phyloP scores from a whole-genome alignment of 2,329 filamentous ascomycete genomes.

The Xylaria arbuscula region DNA sequence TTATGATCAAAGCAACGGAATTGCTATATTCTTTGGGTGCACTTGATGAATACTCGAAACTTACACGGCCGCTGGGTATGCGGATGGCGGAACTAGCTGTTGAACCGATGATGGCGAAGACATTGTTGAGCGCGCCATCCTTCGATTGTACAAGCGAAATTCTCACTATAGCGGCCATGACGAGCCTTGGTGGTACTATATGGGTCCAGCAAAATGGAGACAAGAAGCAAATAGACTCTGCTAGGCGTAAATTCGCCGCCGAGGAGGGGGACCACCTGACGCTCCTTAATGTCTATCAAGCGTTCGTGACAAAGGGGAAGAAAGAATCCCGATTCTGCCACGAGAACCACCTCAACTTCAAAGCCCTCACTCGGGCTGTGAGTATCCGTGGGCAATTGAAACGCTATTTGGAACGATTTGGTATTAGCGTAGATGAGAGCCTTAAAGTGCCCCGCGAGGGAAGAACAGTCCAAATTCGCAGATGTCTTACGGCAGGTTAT shows the following conservation, averaged over 20 bases:
- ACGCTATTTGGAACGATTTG: slow-evolving; percentile 87
- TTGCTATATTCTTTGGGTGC: slow-evolving; percentile 88
- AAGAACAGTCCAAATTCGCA: slow-evolving; percentile 78
- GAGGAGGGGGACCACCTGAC: slow-evolving; percentile 96
- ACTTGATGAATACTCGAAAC: slow-evolving; percentile 87
- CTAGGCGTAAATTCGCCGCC: slow-evolving; percentile 83
- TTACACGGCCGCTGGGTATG: slow-evolving; percentile 87
- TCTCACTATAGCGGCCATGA: slow-evolving; percentile 93
- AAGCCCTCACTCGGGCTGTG: slow-evolving; percentile 82
- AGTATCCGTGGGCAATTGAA: slow-evolving; percentile 88
- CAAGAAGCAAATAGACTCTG: slow-evolving; percentile 78
- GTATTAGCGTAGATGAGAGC: slow-evolving; percentile 74
- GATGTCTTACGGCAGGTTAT: slow-evolving; percentile 89
- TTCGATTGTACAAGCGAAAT: slow-evolving; percentile 88
- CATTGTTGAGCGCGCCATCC: slow-evolving; percentile 76
- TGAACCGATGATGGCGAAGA: slow-evolving; percentile 95
- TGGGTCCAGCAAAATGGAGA: slow-evolving; percentile 86
- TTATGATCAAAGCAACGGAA: slow-evolving; percentile 87
- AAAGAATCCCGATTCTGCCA: slow-evolving; percentile 89
- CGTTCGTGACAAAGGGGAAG: slow-evolving; percentile 83
- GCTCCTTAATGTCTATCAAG: slow-evolving; percentile 90
- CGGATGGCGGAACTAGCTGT: slow-evolving; percentile 94
- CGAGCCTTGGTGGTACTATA: slow-evolving; percentile 81
- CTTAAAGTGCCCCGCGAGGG: slow-evolving; percentile 55
- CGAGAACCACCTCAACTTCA: slow-evolving; percentile 88